These are phyloP conservation scores for Hypsizygus marmoreus DNA, from an alignment of 768 basidiomycete genomes.

Conservation along the genomic window DNA sequence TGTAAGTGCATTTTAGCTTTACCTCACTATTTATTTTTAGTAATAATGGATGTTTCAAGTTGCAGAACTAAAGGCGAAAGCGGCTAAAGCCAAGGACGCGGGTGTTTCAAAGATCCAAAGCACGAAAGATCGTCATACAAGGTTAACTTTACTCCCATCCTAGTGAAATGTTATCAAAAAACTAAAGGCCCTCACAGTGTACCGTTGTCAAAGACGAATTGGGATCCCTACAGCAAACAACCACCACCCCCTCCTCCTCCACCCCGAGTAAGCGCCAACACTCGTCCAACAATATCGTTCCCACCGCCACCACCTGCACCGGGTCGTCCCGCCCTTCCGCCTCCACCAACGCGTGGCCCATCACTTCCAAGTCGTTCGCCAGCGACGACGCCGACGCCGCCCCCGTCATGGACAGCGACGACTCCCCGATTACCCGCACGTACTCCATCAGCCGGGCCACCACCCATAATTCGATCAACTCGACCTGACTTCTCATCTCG, in stretches of 20 bases:
- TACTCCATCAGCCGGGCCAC: conserved; percentile 26
- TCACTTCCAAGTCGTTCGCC: conserved; percentile 16
- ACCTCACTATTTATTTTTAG: conserved; percentile 7
- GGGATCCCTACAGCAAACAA: conserved; percentile 62
- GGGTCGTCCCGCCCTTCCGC: conserved; percentile 9
- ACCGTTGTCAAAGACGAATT: conserved; percentile 62
- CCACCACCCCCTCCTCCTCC: conserved; percentile 53
- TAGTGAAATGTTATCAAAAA: not conserved
- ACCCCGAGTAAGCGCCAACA: conserved; percentile 33
- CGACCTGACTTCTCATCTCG: conserved; percentile 25
- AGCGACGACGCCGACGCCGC: conserved; percentile 20
- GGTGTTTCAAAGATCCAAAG: conserved; percentile 51
- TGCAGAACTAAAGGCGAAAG: conserved; percentile 68
- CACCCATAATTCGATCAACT: conserved; percentile 33
- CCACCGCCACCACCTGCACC: conserved; percentile 23
- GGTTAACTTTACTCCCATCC: conserved; percentile 28
- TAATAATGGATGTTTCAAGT: conserved; percentile 34
- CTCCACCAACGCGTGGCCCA: conserved; percentile 13
- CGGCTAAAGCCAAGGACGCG: conserved; percentile 60
- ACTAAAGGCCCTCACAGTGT: conserved; percentile 40
- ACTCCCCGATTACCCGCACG: conserved; percentile 14
- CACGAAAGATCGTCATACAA: conserved; percentile 58
- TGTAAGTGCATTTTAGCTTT: conserved; percentile 28
- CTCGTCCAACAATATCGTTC: conserved; percentile 28
- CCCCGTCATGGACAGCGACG: conserved; percentile 20